These are phyloP conservation scores for Phytopythium mirpurense DNA, from an alignment of 352 stramenopile genomes.

Conservation along the genomic window DNA sequence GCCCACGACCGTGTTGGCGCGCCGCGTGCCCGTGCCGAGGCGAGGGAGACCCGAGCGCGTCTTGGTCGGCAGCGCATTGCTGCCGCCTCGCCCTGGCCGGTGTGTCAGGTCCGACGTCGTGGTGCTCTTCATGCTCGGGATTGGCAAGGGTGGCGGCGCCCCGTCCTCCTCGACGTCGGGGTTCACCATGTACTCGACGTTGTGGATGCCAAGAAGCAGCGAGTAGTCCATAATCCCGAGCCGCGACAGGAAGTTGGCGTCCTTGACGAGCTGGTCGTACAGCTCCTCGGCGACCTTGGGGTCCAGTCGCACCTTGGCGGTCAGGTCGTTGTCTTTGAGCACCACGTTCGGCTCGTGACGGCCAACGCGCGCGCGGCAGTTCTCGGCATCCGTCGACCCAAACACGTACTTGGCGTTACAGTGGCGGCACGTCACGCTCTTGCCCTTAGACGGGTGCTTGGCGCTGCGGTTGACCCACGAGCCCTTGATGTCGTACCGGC, in stretches of 20 bases:
- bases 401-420: constrained; percentile 88
- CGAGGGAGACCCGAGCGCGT: constrained; percentile 35
- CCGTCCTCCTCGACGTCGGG: constrained; percentile 57
- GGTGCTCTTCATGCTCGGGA: constrained; percentile 25
- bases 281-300: constrained; percentile 70
- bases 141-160: constrained; percentile 15
- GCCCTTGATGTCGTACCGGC: constrained; percentile 86
- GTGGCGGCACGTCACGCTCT: constrained; percentile 79
- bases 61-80: constrained; percentile 20
- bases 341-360: constrained; percentile 84
- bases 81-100: constrained; percentile 16
- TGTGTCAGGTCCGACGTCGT: constrained; percentile 35
- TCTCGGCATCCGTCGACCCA: constrained; percentile 73
- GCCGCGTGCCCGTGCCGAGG: constrained; percentile 60
- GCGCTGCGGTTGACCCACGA: constrained; percentile 86
- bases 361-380: constrained; percentile 66
- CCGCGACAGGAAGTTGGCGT: constrained; percentile 80
- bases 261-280: constrained; percentile 81
- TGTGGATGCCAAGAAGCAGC: constrained; percentile 85
- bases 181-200: constrained; percentile 86
- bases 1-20: constrained; percentile 83
- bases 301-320: constrained; percentile 74
- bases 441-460: constrained; percentile 83
- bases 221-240: constrained; percentile 92
- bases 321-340: constrained; percentile 87